A percentile compares a stretch with the other conserved stretches of the same genome.
phyloP scores from a whole-genome alignment of 805 yeast genomes.

The Candida qinlingensis region DNA sequence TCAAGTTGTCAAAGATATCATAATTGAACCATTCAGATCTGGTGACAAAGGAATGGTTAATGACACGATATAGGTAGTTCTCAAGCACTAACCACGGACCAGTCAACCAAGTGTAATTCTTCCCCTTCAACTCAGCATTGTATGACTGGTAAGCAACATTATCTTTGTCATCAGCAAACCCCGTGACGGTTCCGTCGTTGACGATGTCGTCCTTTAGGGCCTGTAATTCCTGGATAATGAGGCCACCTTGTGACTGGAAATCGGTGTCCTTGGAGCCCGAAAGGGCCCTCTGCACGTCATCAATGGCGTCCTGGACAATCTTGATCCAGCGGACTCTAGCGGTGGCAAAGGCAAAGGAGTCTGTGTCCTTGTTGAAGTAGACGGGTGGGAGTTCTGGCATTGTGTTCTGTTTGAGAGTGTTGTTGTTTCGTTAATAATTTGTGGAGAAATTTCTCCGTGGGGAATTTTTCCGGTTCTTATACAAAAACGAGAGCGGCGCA shows the following conservation, averaged over 20 bases:
- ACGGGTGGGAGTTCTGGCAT: slow-evolving; percentile 25
- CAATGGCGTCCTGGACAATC: slow-evolving; percentile 62
- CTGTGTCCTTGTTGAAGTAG: slow-evolving; percentile 61
- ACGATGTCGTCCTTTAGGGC: slow-evolving; percentile 40
- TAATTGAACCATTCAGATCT: slow-evolving; percentile 40
- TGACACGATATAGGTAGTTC: slow-evolving; percentile 71
- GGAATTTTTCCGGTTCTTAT: background rate
- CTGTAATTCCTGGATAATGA: slow-evolving; percentile 37
- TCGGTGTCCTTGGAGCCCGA: slow-evolving; percentile 14
- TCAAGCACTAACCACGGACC: slow-evolving; percentile 93
- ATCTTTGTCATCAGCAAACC: slow-evolving; percentile 35
- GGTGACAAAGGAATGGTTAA: slow-evolving; percentile 41
- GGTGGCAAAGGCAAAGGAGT: slow-evolving; percentile 80
- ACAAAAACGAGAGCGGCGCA: background rate
- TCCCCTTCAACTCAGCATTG: slow-evolving; percentile 45
- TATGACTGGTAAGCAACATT: slow-evolving; percentile 44
- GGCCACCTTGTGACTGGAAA: slow-evolving; percentile 37
- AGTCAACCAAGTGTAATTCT: slow-evolving; percentile 57
- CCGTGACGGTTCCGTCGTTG: slow-evolving; percentile 35
- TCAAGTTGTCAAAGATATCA: slow-evolving; percentile 71
- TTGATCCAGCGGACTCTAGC: slow-evolving; percentile 84
- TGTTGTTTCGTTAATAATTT: background rate
- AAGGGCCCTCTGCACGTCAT: slow-evolving; percentile 46
- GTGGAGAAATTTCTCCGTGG: background rate
- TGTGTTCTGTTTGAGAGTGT: background rate